Percentiles rank a stretch among this genome's conserved stretches.
Conservation (phyloP, 1,139 yeast species). For the Zhuliangozyma blackwelliae region DNA sequence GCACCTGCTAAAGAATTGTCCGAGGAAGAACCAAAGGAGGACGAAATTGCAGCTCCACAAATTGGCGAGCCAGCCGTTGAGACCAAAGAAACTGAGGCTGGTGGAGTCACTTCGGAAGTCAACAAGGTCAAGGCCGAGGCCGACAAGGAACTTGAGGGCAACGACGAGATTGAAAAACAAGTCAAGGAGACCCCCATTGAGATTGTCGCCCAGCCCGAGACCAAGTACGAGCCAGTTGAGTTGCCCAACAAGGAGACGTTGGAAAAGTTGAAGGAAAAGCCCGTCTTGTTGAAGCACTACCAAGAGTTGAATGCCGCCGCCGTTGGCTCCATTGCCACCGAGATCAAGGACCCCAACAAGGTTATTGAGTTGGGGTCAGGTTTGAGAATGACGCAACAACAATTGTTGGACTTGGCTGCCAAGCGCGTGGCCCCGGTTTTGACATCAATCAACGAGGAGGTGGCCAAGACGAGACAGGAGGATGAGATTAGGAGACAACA, state of each 20-base stretch:
- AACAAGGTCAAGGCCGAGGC: slow-evolving; percentile 5
- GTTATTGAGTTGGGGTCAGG: slow-evolving; percentile 54
- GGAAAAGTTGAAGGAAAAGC: slow-evolving; percentile 45
- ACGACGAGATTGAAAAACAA: slow-evolving; percentile 22
- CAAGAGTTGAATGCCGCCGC: slow-evolving; percentile 48
- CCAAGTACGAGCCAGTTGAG: slow-evolving; percentile 32
- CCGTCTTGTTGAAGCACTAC: slow-evolving; percentile 45
- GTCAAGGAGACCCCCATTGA: slow-evolving; percentile 32
- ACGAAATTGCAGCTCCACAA: background rate
- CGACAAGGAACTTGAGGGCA: slow-evolving; percentile 5
- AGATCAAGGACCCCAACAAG: slow-evolving; percentile 48
- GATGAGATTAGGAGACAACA: slow-evolving; percentile 44
- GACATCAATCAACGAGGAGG: slow-evolving; percentile 48
- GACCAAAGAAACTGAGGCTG: slow-evolving; percentile 4
- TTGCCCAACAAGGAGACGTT: slow-evolving; percentile 35
- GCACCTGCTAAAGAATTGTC: slow-evolving; percentile 5
- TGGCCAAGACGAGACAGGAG: slow-evolving; percentile 42
- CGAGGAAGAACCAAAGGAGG: slow-evolving; percentile 2
- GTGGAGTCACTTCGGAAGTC: slow-evolving; percentile 1
- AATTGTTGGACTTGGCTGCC: slow-evolving; percentile 54
- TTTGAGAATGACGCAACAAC: slow-evolving; percentile 50
- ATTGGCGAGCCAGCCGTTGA: background rate
- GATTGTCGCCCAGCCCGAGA: slow-evolving; percentile 26
- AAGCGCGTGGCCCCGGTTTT: slow-evolving; percentile 54
- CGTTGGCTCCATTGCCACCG: slow-evolving; percentile 37